phyloP scores from a whole-genome alignment of 108 stramenopile species.

The Tribonema minus region DNA sequence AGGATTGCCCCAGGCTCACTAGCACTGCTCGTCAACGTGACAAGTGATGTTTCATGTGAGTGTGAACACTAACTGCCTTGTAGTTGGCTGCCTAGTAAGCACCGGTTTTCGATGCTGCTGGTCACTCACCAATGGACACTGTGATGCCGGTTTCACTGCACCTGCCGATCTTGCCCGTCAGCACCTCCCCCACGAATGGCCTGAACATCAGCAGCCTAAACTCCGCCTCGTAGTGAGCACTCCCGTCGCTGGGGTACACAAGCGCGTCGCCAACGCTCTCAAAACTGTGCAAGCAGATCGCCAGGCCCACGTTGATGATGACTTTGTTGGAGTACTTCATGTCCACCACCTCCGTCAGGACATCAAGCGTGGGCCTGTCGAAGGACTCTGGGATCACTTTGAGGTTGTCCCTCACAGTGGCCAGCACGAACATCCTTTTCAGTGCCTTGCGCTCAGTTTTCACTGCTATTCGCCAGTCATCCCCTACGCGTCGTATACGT shows the following conservation, averaged over 20 bases:
- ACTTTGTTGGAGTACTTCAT: constrained; percentile 30
- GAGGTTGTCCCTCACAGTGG: constrained; percentile 7
- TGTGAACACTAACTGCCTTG: too few relatives aligned
- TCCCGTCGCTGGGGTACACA: constrained; percentile 28
- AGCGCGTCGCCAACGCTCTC: constrained; percentile 25
- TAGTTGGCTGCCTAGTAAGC: too few relatives aligned
- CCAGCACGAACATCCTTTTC: constrained; percentile 28
- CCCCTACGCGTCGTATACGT: too few relatives aligned
- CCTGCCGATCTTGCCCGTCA: constrained; percentile 10
- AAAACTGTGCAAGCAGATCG: constrained; percentile 11
- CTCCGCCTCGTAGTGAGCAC: constrained; percentile 34
- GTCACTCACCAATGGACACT: too few relatives aligned
- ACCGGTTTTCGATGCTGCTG: too few relatives aligned
- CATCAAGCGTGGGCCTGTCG: background rate
- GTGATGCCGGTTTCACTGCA: constrained; percentile 17
- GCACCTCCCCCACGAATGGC: constrained; percentile 34
- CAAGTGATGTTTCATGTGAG: too few relatives aligned
- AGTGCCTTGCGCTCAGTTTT: too few relatives aligned
- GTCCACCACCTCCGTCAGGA: constrained; percentile 22
- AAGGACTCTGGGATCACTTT: background rate
- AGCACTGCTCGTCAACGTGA: too few relatives aligned
- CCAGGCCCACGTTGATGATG: constrained; percentile 31
- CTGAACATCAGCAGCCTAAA: constrained; percentile 36
- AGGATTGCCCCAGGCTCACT: too few relatives aligned
- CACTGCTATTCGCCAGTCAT: too few relatives aligned